Conservation (phyloP, 352 stramenopile species). For the Phytophthora rubi region DNA sequence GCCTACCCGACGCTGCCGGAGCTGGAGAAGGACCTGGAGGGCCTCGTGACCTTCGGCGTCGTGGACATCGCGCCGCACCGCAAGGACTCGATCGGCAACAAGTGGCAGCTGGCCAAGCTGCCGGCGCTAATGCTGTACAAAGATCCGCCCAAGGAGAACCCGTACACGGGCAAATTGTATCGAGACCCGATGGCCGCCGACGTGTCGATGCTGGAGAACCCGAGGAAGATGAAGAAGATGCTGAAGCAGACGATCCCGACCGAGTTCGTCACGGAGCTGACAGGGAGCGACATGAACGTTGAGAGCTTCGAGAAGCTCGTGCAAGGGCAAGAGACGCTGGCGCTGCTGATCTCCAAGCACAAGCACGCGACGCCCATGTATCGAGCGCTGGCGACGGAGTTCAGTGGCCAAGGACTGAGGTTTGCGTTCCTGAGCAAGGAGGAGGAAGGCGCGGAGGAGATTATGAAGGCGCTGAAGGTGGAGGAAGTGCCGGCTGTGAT, state of each 20-base stretch:
- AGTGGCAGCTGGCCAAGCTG: conserved; percentile 57
- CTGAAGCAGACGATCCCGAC: conserved; percentile 67
- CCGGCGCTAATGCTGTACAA: conserved; percentile 69
- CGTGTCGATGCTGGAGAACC: conserved; percentile 46
- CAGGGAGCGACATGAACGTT: conserved; percentile 17
- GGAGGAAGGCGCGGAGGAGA: conserved; percentile 34
- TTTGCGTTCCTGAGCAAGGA: conserved; percentile 66
- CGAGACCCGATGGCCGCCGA: conserved; percentile 48
- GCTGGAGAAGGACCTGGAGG: conserved; percentile 54
- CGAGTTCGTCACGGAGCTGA: conserved; percentile 54
- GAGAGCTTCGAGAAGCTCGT: conserved; percentile 36
- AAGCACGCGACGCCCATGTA: conserved; percentile 64
- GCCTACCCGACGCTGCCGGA: conserved; percentile 47
- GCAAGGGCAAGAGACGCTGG: conserved; percentile 36
- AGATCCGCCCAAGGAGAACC: conserved; percentile 70
- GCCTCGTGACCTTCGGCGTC: conserved; percentile 52
- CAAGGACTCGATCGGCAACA: conserved; percentile 47
- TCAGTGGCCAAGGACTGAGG: conserved; percentile 45
- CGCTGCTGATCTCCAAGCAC: conserved; percentile 74
- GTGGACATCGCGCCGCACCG: conserved; percentile 43
- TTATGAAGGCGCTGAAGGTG: conserved; percentile 43
- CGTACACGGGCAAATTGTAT: conserved; percentile 75
- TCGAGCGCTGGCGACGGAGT: conserved; percentile 66
- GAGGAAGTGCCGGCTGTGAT: conserved; percentile 56
- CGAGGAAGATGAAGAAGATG: conserved; percentile 63